A percentile compares a stretch with the other conserved stretches of the same genome.
phyloP scores from a whole-genome alignment of 2,329 filamentous ascomycete genomes.

The Colletotrichum simmondsii region DNA sequence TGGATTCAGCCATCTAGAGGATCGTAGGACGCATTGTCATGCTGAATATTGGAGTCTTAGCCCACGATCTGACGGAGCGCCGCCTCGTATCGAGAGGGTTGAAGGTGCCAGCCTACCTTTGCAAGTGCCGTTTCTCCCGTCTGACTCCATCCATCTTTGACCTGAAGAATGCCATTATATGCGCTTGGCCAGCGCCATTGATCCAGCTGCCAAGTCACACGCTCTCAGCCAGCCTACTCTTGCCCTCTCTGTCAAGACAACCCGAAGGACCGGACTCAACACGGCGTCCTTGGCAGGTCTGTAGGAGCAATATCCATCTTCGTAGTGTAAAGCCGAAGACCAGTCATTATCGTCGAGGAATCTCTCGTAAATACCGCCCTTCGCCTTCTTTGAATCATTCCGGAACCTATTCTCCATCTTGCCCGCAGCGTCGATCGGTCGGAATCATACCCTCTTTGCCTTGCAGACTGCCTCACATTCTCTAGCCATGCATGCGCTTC shows the following conservation, averaged over 20 bases:
- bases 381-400: constrained; percentile 1
- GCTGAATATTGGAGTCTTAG: constrained; percentile 7
- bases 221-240: background rate
- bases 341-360: background rate
- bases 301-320: background rate
- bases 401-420: constrained; percentile 2
- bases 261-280: constrained; percentile 2
- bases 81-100: constrained; percentile 23
- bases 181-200: constrained; percentile 19
- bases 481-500: constrained; percentile 28
- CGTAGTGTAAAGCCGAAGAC: background rate
- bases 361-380: constrained; percentile 29
- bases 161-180: constrained; percentile 9
- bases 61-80: background rate
- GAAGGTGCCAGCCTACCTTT: background rate
- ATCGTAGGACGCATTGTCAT: background rate
- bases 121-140: constrained; percentile 18
- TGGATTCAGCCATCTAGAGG: constrained; percentile 14
- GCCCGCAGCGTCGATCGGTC: constrained; percentile 28
- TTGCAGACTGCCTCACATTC: constrained; percentile 3
- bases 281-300: constrained; percentile 18
- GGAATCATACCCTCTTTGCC: constrained; percentile 27
- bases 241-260: background rate
- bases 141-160: constrained; percentile 1
- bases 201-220: constrained; percentile 20